Base-by-base conservation (phyloP, 192 early-diverging fungal species). In the Coemansia sp. region DNA sequence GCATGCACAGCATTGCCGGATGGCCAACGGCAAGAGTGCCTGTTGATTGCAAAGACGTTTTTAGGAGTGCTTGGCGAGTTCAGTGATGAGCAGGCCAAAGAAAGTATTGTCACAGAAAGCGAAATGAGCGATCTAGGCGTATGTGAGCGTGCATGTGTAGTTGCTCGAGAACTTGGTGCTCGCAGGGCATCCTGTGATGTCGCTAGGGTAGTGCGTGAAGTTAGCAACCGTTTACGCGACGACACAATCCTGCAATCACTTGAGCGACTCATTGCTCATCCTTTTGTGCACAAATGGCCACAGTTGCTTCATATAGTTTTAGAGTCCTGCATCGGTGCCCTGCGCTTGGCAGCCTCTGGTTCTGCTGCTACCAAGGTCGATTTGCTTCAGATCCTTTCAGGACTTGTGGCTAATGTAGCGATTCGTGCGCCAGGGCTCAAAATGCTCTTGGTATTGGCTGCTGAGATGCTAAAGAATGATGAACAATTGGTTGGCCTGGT, bases 381-480 rank as follows among this genome's bases (percentile, higher is more conserved):
- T 8, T 48, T 58, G 15, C 15, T 63, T 38, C 29, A 57, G 34
- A 36, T 34, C 25, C 36, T 64, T 11, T 53, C 61, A 0, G 32
- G 28, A 0, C 49, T 72, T 24, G 30, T 60, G 1, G 20, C 48
- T 1, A 65, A 54, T 30, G 64, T 72, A 46, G 53, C 62, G 9
- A 58, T 72, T 22, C 46, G 55, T 9, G 55, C 69, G 20, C 53
- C 69, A 0, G 63, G 69, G 9, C 53, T 72, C 5, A 55, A 64
- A 14, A 25, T 39, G 45, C 43, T 72, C 22, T 57, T 60, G 9
- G 53, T 36, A 5, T 20, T 72, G 41, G 69, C 55, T 3, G 39
- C 42, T 7, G 58, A 72, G 18, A 37, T 60, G 19, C 19, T 68
- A 13, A 14, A 37, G 1, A 40, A 48, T 1, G 35, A 18, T 0